Evolutionary conservation across 176 grass and related monocot genomes (phyloP).

Genomic region (Juncus effusus): DNA sequence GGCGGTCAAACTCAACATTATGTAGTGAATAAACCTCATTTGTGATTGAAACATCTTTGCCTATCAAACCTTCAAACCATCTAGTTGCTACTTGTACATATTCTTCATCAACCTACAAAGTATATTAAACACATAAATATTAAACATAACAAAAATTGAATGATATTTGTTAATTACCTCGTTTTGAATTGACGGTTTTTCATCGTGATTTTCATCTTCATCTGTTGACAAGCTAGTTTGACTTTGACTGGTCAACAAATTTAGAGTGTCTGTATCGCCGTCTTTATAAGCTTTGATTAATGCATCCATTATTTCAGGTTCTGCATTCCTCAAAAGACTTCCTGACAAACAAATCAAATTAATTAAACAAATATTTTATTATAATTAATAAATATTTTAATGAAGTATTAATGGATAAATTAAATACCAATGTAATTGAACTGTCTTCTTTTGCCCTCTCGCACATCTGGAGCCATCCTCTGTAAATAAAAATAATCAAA

Average conservation of each 20-base stretch:
- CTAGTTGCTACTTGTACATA: conserved; percentile 51
- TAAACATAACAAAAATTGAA: too few species aligned
- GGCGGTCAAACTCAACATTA: conserved; percentile 85
- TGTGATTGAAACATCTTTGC: conserved; percentile 72
- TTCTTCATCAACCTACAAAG: conserved; percentile 35
- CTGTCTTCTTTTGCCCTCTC: conserved; percentile 86
- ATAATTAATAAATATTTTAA: neutral
- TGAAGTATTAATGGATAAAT: neutral
- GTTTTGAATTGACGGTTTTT: neutral
- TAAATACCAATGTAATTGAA: conserved; percentile 82
- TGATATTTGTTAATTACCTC: neutral
- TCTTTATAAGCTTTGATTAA: conserved; percentile 82
- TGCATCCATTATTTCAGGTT: conserved; percentile 90
- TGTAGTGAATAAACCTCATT: conserved; percentile 83
- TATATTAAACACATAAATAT: too few species aligned
- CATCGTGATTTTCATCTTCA: conserved; percentile 23
- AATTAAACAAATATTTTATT: neutral
- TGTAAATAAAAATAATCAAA: conserved; percentile 24
- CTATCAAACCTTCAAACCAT: conserved; percentile 75
- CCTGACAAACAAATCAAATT: conserved; percentile 39
- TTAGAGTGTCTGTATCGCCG: conserved; percentile 51
- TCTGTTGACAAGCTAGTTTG: conserved; percentile 16
- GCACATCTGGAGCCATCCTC: conserved; percentile 76
- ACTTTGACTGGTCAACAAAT: conserved; percentile 39
- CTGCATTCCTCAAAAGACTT: conserved; percentile 68